Evolutionary conservation across 345 rosid species (phyloP), one percentile per base, ranked within the genome.

Genomic region (Melaleuca alternifolia): DNA sequence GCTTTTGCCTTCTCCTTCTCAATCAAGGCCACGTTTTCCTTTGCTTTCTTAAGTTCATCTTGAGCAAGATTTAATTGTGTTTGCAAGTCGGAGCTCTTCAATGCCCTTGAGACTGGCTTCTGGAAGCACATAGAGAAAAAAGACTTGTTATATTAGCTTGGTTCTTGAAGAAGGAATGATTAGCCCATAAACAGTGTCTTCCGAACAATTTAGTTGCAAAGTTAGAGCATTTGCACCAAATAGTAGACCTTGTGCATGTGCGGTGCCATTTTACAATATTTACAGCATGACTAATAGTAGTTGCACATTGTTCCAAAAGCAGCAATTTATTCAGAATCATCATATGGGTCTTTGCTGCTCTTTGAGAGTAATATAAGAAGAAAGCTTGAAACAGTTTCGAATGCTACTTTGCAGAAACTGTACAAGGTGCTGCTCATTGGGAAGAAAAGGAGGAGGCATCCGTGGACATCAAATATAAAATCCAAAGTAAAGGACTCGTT

Each of bases 41-140:
- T 97, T 0, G 99, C 95, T 91, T 93, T 94, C 95, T 96, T 97
- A 28, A 96, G 89, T 89, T 97, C 99, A 87, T 97, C 99, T 93
- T 93, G 96, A 76, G 93, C 90, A 75, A 82, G 91, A 90, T 71
- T 91, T 93, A 95, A 87, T 57, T 97, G 99, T 12, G 91, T 87
- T 90, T 92, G 95, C 44, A 94, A 62, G 71, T 95, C 99, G 2
- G 93, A 86, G 75, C 93, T 98, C 92, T 91, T 97, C 53, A 54
- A 91, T 21, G 87, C 84, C 51, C 96, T 91, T 30, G 91, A 65
- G 86, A 88, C 94, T 12, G 92, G 90, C 89, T 91, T 97, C 99
- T 95, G 93, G 88, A n/a, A 88, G 89, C 51, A 76, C 57, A 51
- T 20, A 24, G 24, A 28, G 30, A 56, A 83, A 51, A 62, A 61